phyloP scores from a whole-genome alignment of 2,329 filamentous ascomycete genomes.

The Penicillium sp. region DNA sequence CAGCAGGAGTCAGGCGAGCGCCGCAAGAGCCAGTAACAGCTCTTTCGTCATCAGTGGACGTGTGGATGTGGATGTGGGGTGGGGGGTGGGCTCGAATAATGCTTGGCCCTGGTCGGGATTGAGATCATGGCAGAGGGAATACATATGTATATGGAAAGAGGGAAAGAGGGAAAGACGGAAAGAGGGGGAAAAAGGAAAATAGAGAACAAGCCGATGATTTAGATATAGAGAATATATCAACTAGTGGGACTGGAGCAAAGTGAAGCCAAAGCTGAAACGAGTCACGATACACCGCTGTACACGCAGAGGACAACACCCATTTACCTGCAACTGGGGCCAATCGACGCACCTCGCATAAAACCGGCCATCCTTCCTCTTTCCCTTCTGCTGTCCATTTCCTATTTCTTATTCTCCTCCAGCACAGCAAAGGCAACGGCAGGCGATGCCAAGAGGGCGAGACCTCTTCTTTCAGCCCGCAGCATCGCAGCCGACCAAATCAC shows the following conservation, averaged over 20 bases:
- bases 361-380: not conserved
- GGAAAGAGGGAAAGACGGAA: not conserved
- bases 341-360: not conserved
- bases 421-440: constrained; percentile 6
- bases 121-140: too few species aligned
- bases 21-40: constrained; percentile 34
- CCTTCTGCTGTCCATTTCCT: not conserved
- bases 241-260: too few species aligned
- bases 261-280: too few species aligned
- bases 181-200: not conserved
- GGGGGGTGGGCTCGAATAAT: constrained; percentile 12
- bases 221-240: too few species aligned
- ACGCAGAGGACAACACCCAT: not conserved
- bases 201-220: too few species aligned
- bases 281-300: not conserved
- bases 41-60: constrained; percentile 26
- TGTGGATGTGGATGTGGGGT: constrained; percentile 11
- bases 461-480: not conserved
- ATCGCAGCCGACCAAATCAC: constrained; percentile 16
- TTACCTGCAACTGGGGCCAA: not conserved
- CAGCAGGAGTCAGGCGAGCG: constrained; percentile 23
- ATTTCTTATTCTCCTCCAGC: not conserved
- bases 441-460: constrained; percentile 20
- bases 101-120: constrained; percentile 11
- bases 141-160: too few species aligned